Evolutionary conservation across 179 eudicot genomes (phyloP), one percentile per base, ranked within the genome.

Genomic region (Beta macrorhiza): DNA sequence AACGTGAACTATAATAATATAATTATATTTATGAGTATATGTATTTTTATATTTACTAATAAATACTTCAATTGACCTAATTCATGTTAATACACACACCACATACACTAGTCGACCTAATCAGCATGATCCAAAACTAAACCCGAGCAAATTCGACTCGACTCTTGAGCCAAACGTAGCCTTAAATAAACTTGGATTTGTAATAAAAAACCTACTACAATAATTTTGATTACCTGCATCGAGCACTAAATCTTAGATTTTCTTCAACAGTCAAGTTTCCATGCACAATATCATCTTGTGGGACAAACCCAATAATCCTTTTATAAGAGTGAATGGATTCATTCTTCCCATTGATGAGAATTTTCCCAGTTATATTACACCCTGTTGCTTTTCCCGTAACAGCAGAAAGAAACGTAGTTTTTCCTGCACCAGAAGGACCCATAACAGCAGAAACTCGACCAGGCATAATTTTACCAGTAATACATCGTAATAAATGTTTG

Each of bases 351-450:
- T 93, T 95, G 49, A 95, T 89, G 32, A 93, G 91, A 81, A 95
- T 88, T 69, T 83, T 78, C 58, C 98, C 98, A 5, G 87, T 75
- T 70, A 91, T 82, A 65, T 81, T 78, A 84, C 98, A 95, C 8
- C 97, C 97, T 13, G 88, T 88, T 20, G 86, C 85, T 83, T 91
- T 95, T 62, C 98, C 98, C 0, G 91, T 87, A 59, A 95, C 87
- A 17, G 97, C 95, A n/a, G 94, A 90, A 69, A 95, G 90, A 86
- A 95, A 95, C 3, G 98, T 95, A 13, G 98, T 95, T 83, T 95
- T 95, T 32, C 98, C 98, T 5, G 98, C 98, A 37, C 98, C 98
- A 0, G 98, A 95, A 12, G 98, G 97, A 77, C 98, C 98, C 98
- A 95, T 95, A 47, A 95, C 98, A 57, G 97, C 98, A 14, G 97